phyloP scores from a whole-genome alignment of 2,329 filamentous ascomycete species.

The Neonectria hederae region DNA sequence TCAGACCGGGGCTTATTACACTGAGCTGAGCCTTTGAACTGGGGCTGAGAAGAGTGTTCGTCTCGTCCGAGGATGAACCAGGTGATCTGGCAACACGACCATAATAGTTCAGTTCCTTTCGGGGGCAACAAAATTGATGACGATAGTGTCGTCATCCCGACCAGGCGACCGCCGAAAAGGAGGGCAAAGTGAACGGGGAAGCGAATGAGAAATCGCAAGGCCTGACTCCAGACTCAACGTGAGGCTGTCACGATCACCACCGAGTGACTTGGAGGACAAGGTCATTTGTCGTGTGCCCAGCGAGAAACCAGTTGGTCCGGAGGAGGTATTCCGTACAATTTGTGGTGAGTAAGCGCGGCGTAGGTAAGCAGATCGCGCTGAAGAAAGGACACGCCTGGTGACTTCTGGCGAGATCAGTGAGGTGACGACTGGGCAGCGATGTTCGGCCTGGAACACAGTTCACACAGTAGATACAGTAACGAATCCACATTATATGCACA shows the following conservation, averaged over 20 bases:
- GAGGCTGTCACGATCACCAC: slow-evolving; percentile 33
- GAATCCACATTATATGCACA: slow-evolving; percentile 19
- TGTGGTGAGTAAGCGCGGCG: neutral
- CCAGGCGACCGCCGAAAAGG: slow-evolving; percentile 7
- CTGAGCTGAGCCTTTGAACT: neutral
- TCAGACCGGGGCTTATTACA: neutral
- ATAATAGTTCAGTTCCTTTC: neutral
- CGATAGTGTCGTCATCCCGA: slow-evolving; percentile 29
- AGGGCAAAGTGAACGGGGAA: slow-evolving; percentile 3
- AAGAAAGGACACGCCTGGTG: neutral
- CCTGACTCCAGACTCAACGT: slow-evolving; percentile 30
- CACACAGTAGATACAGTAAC: slow-evolving; percentile 13
- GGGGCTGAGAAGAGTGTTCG: neutral
- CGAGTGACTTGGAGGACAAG: slow-evolving; percentile 6
- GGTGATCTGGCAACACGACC: slow-evolving; percentile 14
- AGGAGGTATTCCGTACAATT: neutral
- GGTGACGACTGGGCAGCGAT: slow-evolving; percentile 7
- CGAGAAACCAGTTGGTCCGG: slow-evolving; percentile 11
- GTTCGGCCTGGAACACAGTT: neutral
- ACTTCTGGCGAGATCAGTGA: neutral
- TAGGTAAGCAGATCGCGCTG: neutral
- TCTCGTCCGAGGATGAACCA: slow-evolving; percentile 5
- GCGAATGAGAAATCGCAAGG: neutral
- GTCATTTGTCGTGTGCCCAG: slow-evolving; percentile 28
- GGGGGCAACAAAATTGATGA: neutral